Conservation (phyloP, 2,329 filamentous ascomycete species). For the Arthrobotrys pseudoclavata region DNA sequence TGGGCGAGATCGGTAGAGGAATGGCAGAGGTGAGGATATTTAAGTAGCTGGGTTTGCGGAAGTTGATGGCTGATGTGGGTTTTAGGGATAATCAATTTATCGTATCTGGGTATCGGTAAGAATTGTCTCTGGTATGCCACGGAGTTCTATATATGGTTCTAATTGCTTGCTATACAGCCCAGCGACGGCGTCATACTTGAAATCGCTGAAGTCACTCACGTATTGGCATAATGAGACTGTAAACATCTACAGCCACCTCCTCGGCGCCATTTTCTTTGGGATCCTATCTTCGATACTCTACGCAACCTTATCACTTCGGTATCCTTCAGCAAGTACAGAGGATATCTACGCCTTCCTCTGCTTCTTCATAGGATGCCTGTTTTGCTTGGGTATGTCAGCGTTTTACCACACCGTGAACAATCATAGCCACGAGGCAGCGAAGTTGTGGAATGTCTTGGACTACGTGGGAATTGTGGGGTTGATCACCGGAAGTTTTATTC, state of each 20-base stretch:
- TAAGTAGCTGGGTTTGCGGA: background rate
- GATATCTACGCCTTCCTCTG: slow-evolving; percentile 81
- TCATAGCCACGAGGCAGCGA: slow-evolving; percentile 82
- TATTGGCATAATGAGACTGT: slow-evolving; percentile 71
- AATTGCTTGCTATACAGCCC: slow-evolving; percentile 68
- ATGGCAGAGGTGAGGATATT: slow-evolving; percentile 43
- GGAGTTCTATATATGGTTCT: slow-evolving; percentile 73
- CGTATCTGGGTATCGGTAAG: slow-evolving; percentile 73
- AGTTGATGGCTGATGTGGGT: slow-evolving; percentile 59
- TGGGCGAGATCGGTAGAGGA: slow-evolving; percentile 25
- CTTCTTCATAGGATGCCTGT: slow-evolving; percentile 81
- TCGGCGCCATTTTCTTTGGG: slow-evolving; percentile 74
- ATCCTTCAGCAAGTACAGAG: slow-evolving; percentile 72
- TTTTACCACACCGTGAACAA: slow-evolving; percentile 88
- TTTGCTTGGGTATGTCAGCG: slow-evolving; percentile 84
- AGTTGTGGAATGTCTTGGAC: slow-evolving; percentile 91
- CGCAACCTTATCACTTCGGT: slow-evolving; percentile 76
- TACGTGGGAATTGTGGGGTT: slow-evolving; percentile 93
- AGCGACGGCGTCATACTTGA: slow-evolving; percentile 69
- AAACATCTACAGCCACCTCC: slow-evolving; percentile 79
- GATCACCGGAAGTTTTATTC: slow-evolving; percentile 92
- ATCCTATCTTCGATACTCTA: slow-evolving; percentile 69
- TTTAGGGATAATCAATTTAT: slow-evolving; percentile 77
- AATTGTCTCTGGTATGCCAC: slow-evolving; percentile 64
- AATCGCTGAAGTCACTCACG: slow-evolving; percentile 35